Conservation (phyloP, 176 grass and related monocot genomes). For the Oryza meyeriana region DNA sequence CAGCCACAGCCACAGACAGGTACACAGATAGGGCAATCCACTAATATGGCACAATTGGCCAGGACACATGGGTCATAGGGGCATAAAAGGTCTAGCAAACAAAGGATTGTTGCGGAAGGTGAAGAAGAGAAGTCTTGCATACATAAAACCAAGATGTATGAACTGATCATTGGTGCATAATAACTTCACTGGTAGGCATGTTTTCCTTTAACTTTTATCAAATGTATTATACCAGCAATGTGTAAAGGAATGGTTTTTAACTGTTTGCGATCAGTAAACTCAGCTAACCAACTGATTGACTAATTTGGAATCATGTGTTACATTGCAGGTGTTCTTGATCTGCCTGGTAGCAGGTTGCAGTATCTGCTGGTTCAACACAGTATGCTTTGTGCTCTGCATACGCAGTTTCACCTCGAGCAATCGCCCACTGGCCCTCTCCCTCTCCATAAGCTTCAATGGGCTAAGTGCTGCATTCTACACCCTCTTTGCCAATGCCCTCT, state of each 20-base stretch:
- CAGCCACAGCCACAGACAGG: neutral
- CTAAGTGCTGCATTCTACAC: slow-evolving; percentile 80
- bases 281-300: neutral
- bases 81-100: neutral
- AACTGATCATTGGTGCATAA: neutral
- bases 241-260: neutral
- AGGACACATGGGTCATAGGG: neutral
- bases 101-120: neutral
- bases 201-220: neutral
- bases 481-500: slow-evolving; percentile 54
- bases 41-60: neutral
- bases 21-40: neutral
- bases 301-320: neutral
- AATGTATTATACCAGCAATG: neutral
- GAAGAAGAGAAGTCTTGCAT: neutral
- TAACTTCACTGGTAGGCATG: neutral
- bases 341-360: slow-evolving; percentile 83
- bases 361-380: slow-evolving; percentile 99
- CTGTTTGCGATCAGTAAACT: neutral
- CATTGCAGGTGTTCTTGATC: slow-evolving; percentile 69
- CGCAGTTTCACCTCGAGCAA: slow-evolving; percentile 59
- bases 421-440: slow-evolving; percentile 76
- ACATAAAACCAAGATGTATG: neutral
- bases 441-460: slow-evolving; percentile 93
- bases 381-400: slow-evolving; percentile 90